phyloP scores from a whole-genome alignment of 2,329 filamentous ascomycete genomes.

The Diaporthe vexans region DNA sequence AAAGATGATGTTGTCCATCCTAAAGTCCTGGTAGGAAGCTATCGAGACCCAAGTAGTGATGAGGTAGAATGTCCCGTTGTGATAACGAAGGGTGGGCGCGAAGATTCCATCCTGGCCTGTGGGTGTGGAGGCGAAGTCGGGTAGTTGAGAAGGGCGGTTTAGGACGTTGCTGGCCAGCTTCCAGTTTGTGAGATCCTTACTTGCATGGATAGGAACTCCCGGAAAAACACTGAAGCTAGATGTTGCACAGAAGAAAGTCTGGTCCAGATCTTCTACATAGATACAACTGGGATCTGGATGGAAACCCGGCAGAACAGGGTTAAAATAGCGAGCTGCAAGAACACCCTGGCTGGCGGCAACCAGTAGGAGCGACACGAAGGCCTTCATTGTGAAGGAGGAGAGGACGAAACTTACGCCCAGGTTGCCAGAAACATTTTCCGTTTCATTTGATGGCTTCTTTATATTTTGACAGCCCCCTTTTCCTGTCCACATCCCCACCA shows the following conservation, averaged over 20 bases:
- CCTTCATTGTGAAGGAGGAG: background rate
- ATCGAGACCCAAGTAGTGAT: constrained; percentile 44
- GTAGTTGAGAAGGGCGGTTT: constrained; percentile 58
- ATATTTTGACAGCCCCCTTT: background rate
- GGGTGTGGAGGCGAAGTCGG: constrained; percentile 51
- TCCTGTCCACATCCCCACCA: background rate
- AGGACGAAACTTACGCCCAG: background rate
- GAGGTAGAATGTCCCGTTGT: constrained; percentile 50
- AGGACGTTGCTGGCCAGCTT: constrained; percentile 57
- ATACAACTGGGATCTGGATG: constrained; percentile 63
- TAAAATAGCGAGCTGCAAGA: constrained; percentile 45
- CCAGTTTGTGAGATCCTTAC: constrained; percentile 65
- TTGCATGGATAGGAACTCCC: constrained; percentile 66
- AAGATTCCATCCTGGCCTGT: constrained; percentile 48
- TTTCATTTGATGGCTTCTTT: background rate
- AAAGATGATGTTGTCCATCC: constrained; percentile 34
- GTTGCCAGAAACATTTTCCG: no score
- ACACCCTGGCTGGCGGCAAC: background rate
- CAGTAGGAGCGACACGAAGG: background rate
- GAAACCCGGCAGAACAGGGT: constrained; percentile 65
- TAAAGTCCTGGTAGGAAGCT: background rate
- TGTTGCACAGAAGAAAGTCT: constrained; percentile 65
- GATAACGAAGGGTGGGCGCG: constrained; percentile 51
- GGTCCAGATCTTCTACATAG: constrained; percentile 54
- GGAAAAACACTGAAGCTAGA: constrained; percentile 68